Base-by-base conservation (phyloP, 345 rosid genomes). In the Barbarea vulgaris region DNA sequence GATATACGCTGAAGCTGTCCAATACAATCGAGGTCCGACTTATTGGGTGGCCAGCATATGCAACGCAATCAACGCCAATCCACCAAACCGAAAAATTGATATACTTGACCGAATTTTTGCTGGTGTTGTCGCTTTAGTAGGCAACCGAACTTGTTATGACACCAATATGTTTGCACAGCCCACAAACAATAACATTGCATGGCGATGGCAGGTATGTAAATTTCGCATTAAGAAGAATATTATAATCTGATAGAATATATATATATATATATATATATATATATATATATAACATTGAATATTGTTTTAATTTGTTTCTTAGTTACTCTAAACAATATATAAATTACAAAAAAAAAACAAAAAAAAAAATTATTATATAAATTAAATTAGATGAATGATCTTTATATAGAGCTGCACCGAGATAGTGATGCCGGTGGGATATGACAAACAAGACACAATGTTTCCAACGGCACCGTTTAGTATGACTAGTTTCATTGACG, bases 361-460 rank as follows among this genome's bases (percentile, higher is more conserved):
- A n/a, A n/a, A n/a, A n/a, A n/a, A n/a, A n/a, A n/a, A n/a, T n/a
- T n/a, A n/a, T n/a, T 53, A 22, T 21, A 37, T n/a, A 13, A 47
- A 5, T 14, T 42, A 44, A 46, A 24, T 46, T 52, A 21, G 34
- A 41, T 71, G n/a, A 50, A 36, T 5, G 28, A 10, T 24, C 13
- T 51, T 21, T 37, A 36, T 24, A 18, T 59, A 89, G 95, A 80
- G 71, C 7, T 91, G 97, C 48, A 91, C 81, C 61, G 96, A 89
- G 80, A 56, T 91, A 24, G 93, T 89, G 73, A 77, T 86, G 74
- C 89, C 96, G 0, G 75, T 85, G 4, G 97, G 95, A 51, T 42
- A 74, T 15, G 83, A 80, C 66, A 57, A 63, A 42, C 44, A 73
- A 67, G 76, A 79, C 41, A 75, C 87, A 0, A 89, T 91, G 97